These are phyloP conservation scores for Lasiodiplodia theobromae DNA, from an alignment of 2,329 filamentous ascomycete species.

Conservation along the genomic window DNA sequence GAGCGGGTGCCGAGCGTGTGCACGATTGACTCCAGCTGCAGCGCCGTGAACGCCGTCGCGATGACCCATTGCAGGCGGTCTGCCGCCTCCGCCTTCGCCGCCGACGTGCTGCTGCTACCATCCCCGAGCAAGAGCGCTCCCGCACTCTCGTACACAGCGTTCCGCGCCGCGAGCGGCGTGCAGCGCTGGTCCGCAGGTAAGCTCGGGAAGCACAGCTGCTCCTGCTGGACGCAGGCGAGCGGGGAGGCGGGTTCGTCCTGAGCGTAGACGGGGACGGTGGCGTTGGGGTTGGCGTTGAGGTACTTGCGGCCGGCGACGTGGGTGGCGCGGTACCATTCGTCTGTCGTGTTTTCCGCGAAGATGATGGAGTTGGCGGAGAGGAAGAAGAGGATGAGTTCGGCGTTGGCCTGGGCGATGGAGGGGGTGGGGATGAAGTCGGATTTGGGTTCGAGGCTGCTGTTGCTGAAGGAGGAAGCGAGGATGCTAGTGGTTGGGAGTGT, in stretches of 20 bases:
- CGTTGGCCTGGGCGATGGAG: constrained; percentile 35
- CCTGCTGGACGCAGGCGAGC: constrained; percentile 30
- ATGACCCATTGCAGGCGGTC: too few species aligned
- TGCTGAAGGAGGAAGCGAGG: not conserved
- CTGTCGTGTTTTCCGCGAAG: constrained; percentile 34
- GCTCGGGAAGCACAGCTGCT: too few species aligned
- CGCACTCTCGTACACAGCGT: too few species aligned
- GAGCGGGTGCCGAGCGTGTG: too few species aligned
- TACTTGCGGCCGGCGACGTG: constrained; percentile 5
- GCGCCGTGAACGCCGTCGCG: not conserved
- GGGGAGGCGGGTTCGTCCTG: constrained; percentile 24
- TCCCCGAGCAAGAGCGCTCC: too few species aligned
- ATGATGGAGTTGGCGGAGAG: constrained; percentile 41
- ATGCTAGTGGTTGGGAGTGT: not conserved
- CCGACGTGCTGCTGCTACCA: too few species aligned
- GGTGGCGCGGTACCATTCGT: constrained; percentile 44
- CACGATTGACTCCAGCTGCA: too few species aligned
- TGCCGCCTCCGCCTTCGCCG: too few species aligned
- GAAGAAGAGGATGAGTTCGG: constrained; percentile 39
- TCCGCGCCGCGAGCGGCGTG: too few species aligned
- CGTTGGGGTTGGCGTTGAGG: not conserved
- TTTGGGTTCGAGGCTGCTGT: not conserved
- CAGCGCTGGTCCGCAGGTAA: too few species aligned
- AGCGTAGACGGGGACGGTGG: not conserved
- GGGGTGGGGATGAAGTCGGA: constrained; percentile 38